Evolutionary conservation across 371 early-diverging fungal species (phyloP), one percentile per base, ranked within the genome.

Genomic region (Mucor sp.): DNA sequence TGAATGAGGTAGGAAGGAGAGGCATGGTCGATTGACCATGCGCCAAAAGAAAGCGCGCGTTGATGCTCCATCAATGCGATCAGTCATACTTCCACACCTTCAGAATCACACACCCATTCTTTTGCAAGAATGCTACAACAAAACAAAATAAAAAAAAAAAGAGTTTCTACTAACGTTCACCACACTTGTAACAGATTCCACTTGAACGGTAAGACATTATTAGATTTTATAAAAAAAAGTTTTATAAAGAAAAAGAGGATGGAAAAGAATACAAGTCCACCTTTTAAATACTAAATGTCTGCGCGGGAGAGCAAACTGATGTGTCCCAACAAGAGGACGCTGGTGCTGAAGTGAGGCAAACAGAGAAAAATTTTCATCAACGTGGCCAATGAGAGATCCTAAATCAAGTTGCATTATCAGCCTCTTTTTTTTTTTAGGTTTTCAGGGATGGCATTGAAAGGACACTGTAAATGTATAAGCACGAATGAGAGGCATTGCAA

Each of bases 121-220:
- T 23, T 50, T 50, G 17, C 27, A 55, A 63, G 28, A 35, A 28
- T 27, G 14, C 37, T 19, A 53, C 28, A 39, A 30, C 19, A 37
- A 59, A 4, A 53, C 28, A 39, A 30, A 12, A 37, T 50, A 4
- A 37, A 59, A 9, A 66, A 55, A 43, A 71, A 61, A 74, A 43
- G 56, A 62, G 35, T 50, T 55, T 65, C 63, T 76, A 83, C 83
- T 80, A 74, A 72, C 83, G 64, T 83, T 83, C 80, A 73, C 83
- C 83, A 72, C 83, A 83, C 71, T 78, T 80, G 73, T 78, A 83
- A 70, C 83, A 82, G 58, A 47, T 53, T 70, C 76, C 66, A 67
- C 66, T 47, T 60, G 35, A 53, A 79, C 77, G 76, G 74, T 68
- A 79, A 72, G 82, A 80, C 83, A 79, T 79, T 62, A 62, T 66